Percentiles rank a stretch among this genome's conserved stretches.
phyloP scores from a whole-genome alignment of 2,329 filamentous ascomycete genomes.

The Penicillium glabrum region DNA sequence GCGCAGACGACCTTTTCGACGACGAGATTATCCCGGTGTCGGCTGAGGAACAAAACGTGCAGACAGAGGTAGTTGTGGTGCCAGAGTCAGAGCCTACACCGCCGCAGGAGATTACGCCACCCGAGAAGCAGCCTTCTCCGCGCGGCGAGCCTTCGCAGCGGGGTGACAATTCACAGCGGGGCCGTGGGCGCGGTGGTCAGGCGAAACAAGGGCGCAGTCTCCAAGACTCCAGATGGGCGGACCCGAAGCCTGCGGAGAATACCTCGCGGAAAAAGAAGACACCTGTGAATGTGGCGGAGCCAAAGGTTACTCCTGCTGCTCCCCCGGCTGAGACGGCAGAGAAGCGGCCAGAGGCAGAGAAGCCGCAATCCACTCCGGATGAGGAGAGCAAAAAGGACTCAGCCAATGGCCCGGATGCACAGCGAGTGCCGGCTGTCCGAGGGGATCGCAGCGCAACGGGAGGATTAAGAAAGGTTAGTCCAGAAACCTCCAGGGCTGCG shows the following conservation, averaged over 20 bases:
- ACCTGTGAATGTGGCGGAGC: constrained; percentile 16
- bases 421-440: constrained; percentile 49
- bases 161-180: constrained; percentile 27
- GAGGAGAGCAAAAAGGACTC: constrained; percentile 15
- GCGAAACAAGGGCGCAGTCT: constrained; percentile 17
- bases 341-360: constrained; percentile 5
- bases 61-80: constrained; percentile 19
- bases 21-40: constrained; percentile 51
- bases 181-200: constrained; percentile 31
- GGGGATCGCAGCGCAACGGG: constrained; percentile 57
- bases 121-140: constrained; percentile 18
- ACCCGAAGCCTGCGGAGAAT: constrained; percentile 16
- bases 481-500: not conserved
- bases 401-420: constrained; percentile 22
- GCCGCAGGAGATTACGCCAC: constrained; percentile 12
- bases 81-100: constrained; percentile 8
- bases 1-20: constrained; percentile 52
- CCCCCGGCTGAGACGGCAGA: constrained; percentile 6
- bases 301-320: constrained; percentile 10
- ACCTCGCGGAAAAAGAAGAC: constrained; percentile 12
- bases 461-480: constrained; percentile 47
- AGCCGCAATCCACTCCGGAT: constrained; percentile 5
- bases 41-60: constrained; percentile 31
- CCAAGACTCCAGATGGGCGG: constrained; percentile 10
- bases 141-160: constrained; percentile 27